phyloP scores from a whole-genome alignment of 116 monocot species.

The Dioscorea cayenensis region DNA sequence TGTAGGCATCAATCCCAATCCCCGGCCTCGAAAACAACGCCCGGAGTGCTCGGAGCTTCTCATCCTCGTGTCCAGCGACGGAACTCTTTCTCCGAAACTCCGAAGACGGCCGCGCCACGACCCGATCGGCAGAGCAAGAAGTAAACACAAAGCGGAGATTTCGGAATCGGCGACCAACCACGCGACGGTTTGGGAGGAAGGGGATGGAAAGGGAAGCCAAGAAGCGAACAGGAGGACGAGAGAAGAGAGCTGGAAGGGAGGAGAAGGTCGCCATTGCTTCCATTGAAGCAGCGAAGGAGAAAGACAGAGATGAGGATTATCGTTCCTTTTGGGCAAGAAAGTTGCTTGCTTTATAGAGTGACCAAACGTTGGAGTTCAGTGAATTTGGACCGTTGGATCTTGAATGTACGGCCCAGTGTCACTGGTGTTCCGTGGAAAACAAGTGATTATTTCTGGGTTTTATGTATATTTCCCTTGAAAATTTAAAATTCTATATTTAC shows the following conservation, averaged over 20 bases:
- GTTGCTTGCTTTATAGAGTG: no score
- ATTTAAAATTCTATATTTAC: no score
- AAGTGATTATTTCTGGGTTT: no score
- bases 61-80: conserved; percentile 22
- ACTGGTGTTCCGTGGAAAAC: no score
- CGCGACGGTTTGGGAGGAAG: neutral
- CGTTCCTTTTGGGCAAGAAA: no score
- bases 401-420: no score
- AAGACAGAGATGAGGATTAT: no score
- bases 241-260: neutral
- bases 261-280: neutral
- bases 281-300: neutral
- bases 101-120: conserved; percentile 53
- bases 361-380: no score
- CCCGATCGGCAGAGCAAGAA: conserved; percentile 9
- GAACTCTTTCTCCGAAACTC: conserved; percentile 36
- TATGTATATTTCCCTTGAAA: no score
- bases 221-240: neutral
- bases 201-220: neutral
- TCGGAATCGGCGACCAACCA: neutral
- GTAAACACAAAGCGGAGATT: neutral
- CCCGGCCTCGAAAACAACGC: conserved; percentile 55
- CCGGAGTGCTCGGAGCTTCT: conserved; percentile 59
- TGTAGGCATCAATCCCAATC: conserved; percentile 77
- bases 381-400: no score